Conservation (phyloP, 2,329 filamentous ascomycete species). For the Aphanocladium album region DNA sequence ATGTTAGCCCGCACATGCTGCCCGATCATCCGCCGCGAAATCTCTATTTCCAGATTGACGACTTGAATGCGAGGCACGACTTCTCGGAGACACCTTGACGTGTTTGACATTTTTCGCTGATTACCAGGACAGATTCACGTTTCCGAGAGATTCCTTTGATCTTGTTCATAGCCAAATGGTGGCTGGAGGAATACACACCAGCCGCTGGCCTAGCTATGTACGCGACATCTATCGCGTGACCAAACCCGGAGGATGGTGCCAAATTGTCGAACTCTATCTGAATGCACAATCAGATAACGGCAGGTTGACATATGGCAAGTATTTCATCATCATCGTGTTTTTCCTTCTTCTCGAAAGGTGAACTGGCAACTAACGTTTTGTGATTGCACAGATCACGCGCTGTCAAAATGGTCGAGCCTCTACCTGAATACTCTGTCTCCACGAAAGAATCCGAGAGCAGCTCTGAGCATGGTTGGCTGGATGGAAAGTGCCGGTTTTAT, state of each 20-base stretch:
- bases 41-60: constrained; percentile 66
- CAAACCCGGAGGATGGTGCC: constrained; percentile 75
- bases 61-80: constrained; percentile 59
- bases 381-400: constrained; percentile 48
- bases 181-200: constrained; percentile 63
- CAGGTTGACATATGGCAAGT: constrained; percentile 58
- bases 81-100: not conserved
- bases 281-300: constrained; percentile 84
- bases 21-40: constrained; percentile 61
- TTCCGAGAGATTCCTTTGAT: constrained; percentile 68
- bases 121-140: constrained; percentile 51
- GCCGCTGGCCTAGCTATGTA: constrained; percentile 71
- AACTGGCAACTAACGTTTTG: constrained; percentile 7
- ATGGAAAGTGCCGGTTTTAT: constrained; percentile 60
- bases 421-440: constrained; percentile 59
- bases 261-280: constrained; percentile 83
- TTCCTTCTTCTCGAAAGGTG: too few species aligned
- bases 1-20: constrained; percentile 65
- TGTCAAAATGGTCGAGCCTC: constrained; percentile 61
- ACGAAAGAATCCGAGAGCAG: constrained; percentile 61
- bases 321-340: too few species aligned
- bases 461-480: constrained; percentile 53
- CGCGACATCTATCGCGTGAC: constrained; percentile 68
- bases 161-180: constrained; percentile 75
- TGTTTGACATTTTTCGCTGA: not conserved